Evolutionary conservation across 352 stramenopile genomes (phyloP), one percentile per base, ranked within the genome.

Genomic region (Pythium sp.): DNA sequence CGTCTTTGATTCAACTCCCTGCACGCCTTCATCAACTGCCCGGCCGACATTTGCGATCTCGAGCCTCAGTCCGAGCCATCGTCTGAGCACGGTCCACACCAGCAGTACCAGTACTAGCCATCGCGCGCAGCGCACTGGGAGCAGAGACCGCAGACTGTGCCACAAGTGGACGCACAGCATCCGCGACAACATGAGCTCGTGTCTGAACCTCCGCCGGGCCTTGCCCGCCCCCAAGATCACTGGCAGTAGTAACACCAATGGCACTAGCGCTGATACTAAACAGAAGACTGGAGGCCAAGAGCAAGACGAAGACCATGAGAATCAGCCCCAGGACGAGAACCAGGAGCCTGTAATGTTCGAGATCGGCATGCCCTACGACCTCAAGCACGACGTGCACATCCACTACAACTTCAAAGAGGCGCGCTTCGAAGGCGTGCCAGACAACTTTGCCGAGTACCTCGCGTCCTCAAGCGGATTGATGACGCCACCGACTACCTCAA

Each of bases 361-460:
- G 64, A 95, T 96, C 65, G 82, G 87, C 6, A 73, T 82, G 38
- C 89, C 89, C 22, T 94, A 88, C 69, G 87, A 71, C 55, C 79
- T 95, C 38, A 82, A 86, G 26, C 89, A 96, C 64, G 86, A 94
- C 70, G 73, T 96, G 56, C 88, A 96, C 69, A 86, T 97, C 43
- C 79, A 83, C 66, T 97, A 95, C 79, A 95, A 97, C 73, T 93
- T 86, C 68, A 72, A 90, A 43, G 81, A 91, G 53, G 87, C 87
- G n/a, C 79, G 89, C 12, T 97, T 93, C 69, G 90, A 96, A 64
- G 90, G 90, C 38, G 79, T 95, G 30, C 87, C 89, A 0, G 80
- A 86, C 58, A 92, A 92, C 68, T 96, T 94, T 57, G 77, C 81
- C n/a, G 80, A 91, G 72, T 91, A 76, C 60, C 69, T 91, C n/a